A percentile compares a stretch with the other conserved stretches of the same genome.
These are phyloP conservation scores for Cryptosporidium andersoni DNA, from an alignment of 169 alveolate species.

Conservation along the genomic window DNA sequence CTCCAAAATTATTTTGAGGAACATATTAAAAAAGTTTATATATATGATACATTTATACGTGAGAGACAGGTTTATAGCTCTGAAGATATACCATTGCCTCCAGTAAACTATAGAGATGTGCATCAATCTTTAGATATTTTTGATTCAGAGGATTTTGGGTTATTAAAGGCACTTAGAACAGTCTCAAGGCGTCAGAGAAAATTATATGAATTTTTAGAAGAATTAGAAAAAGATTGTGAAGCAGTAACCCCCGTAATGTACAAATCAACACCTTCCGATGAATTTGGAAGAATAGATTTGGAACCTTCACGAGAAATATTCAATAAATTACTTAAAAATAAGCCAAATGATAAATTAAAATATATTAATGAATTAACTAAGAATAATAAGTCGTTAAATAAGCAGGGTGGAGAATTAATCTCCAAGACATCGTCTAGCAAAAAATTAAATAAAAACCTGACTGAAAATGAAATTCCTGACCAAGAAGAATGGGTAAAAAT, in stretches of 20 bases:
- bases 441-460: neutral
- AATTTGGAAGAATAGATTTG: conserved; percentile 71
- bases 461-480: no score
- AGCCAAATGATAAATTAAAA: neutral
- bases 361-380: neutral
- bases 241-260: conserved; percentile 1
- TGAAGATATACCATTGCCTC: conserved; percentile 34
- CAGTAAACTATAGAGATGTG: conserved; percentile 27
- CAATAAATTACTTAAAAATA: conserved; percentile 8
- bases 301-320: conserved; percentile 48
- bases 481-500: no score
- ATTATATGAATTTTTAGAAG: conserved; percentile 37
- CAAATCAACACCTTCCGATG: conserved; percentile 60
- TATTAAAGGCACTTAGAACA: conserved; percentile 22
- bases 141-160: conserved; percentile 32
- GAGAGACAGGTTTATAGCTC: conserved; percentile 39
- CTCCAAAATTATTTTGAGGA: conserved; percentile 65
- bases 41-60: conserved; percentile 14
- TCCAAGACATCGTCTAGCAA: neutral
- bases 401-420: conserved; percentile 21
- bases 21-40: conserved; percentile 24
- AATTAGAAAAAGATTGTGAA: conserved; percentile 27
- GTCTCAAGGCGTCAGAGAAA: conserved; percentile 65
- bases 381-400: neutral
- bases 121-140: conserved; percentile 2